Base-by-base conservation (phyloP, 2,329 filamentous ascomycete species). In the Cladobotryum protrusum region DNA sequence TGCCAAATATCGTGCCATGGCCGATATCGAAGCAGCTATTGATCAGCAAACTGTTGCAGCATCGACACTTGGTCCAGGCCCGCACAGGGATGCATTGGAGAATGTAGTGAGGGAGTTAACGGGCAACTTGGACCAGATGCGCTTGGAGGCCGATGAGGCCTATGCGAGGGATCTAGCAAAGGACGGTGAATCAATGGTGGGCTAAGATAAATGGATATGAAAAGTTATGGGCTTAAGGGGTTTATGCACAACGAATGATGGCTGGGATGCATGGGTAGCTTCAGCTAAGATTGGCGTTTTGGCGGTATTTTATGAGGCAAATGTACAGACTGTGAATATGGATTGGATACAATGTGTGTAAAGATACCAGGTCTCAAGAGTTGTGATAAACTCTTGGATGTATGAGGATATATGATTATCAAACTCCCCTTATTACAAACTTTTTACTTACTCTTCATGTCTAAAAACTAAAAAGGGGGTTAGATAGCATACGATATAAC, bases 81-180 rank as follows among this genome's bases (percentile, higher is more conserved):
- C 47, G 11, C 56, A 59, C 33, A 57, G 55, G 40, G 44, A 47
- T 6, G 61, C 57, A 6, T 36, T 60, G 34, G 66, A 68, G 47
- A 62, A 56, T 51, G 67, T 71, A 55, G 60, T 75, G 37, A 65
- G 71, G 49, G 62, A 59, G 32, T 56, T 79, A 48, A 67, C 66
- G 39, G 53, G 56, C 12, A 63, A 65, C 43, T 56, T 76, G 20
- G 67, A 72, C 46, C 49, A 54, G 49, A 50, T 77, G 48, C 61
- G 66, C 52, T 52, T 74, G 5, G 69, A 75, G 59, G 74, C 70
- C 2, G 74, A 79, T 47, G 75, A 71, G 57, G 67, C 72, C 53
- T 73, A 73, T 52, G 75, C 73, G 29, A 64, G 66, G 52, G 69
- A 72, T 53, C 47, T 78, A 54, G 71, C 61, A 9, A 45, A 17